These are phyloP conservation scores for Phytophthora melonis DNA, from an alignment of 352 stramenopile species.

Conservation along the genomic window DNA sequence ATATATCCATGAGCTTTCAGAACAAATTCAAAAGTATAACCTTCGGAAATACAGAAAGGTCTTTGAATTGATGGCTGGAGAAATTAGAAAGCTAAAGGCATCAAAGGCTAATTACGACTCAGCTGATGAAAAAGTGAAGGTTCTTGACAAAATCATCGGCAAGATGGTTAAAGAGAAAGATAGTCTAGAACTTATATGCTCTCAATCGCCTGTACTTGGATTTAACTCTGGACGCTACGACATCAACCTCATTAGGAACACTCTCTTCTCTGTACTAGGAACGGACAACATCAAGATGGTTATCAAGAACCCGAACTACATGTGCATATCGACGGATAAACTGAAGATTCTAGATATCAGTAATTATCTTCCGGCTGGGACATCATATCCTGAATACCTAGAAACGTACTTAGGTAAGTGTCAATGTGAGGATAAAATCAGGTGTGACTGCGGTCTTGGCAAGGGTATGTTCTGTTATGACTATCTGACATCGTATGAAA, in stretches of 20 bases:
- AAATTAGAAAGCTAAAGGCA: too few relatives aligned
- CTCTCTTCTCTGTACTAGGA: conserved; percentile 25
- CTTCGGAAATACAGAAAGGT: too few relatives aligned
- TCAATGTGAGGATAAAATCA: conserved; percentile 40
- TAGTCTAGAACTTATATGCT: neutral
- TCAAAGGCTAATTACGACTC: too few relatives aligned
- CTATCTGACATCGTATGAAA: conserved; percentile 37
- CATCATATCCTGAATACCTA: conserved; percentile 35
- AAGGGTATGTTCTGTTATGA: conserved; percentile 25
- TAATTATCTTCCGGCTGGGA: conserved; percentile 41
- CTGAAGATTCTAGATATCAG: conserved; percentile 43
- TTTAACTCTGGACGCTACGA: conserved; percentile 1
- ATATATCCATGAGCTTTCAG: too few relatives aligned
- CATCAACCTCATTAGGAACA: conserved; percentile 5
- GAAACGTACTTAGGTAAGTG: conserved; percentile 40
- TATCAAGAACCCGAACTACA: conserved; percentile 24
- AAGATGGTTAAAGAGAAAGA: too few relatives aligned
- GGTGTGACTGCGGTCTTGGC: conserved; percentile 20
- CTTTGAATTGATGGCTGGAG: too few relatives aligned
- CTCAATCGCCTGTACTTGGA: neutral
- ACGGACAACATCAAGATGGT: conserved; percentile 15
- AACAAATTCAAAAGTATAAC: too few relatives aligned
- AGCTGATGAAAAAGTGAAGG: too few relatives aligned
- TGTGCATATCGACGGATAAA: conserved; percentile 28
- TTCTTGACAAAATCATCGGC: too few relatives aligned